Conservation (phyloP, 176 grass and related monocot genomes). For the Zizania latifolia region DNA sequence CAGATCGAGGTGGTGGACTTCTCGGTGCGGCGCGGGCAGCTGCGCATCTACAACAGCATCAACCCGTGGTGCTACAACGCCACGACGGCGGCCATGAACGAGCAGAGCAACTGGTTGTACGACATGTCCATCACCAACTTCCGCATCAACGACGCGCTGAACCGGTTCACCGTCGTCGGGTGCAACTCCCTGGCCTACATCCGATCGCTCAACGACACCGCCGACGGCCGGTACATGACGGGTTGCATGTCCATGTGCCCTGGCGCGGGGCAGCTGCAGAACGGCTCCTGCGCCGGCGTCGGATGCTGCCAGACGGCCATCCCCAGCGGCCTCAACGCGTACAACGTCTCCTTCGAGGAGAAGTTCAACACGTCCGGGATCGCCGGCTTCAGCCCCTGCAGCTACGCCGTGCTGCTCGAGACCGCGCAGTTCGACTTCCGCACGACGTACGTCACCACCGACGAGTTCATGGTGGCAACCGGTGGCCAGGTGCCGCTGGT, state of each 20-base stretch:
- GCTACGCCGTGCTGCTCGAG: slow-evolving; percentile 59
- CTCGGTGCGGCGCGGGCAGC: slow-evolving; percentile 25
- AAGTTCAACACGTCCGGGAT: slow-evolving; percentile 30
- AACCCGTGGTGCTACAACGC: slow-evolving; percentile 47
- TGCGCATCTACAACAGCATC: slow-evolving; percentile 40
- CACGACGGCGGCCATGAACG: slow-evolving; percentile 3
- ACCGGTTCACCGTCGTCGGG: slow-evolving; percentile 66
- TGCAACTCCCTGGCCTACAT: slow-evolving; percentile 64
- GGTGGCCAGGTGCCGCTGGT: slow-evolving; percentile 33
- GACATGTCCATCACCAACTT: slow-evolving; percentile 42
- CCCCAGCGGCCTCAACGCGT: slow-evolving; percentile 32
- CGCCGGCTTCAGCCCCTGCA: slow-evolving; percentile 27
- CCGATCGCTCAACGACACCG: not conserved
- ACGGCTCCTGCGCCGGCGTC: slow-evolving; percentile 54
- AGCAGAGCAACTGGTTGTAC: slow-evolving; percentile 28
- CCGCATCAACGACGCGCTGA: slow-evolving; percentile 51
- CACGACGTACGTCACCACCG: slow-evolving; percentile 35
- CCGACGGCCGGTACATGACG: slow-evolving; percentile 30
- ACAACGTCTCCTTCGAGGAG: slow-evolving; percentile 32
- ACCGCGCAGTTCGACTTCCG: slow-evolving; percentile 49
- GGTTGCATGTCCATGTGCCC: slow-evolving; percentile 56
- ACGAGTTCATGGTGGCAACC: slow-evolving; percentile 22
- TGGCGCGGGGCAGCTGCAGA: not conserved
- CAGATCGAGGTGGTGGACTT: slow-evolving; percentile 47
- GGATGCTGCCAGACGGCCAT: slow-evolving; percentile 77